Evolutionary conservation across 2,329 filamentous ascomycete genomes (phyloP), one percentile per base, ranked within the genome.

Genomic region (Fusarium paranaense): DNA sequence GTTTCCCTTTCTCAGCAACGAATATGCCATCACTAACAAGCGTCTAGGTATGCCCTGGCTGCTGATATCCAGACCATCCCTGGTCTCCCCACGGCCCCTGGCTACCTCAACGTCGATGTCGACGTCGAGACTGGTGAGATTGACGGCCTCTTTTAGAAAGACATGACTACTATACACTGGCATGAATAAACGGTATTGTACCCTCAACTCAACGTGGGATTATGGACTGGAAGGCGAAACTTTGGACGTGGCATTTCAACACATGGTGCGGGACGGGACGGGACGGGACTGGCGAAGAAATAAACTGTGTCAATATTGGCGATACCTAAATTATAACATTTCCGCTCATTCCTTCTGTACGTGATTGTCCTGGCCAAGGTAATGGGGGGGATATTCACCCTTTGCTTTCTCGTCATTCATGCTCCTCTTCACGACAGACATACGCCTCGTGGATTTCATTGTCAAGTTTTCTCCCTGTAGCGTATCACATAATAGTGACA

Each of bases 1-100:
- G 92, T 87, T 69, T 63, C 16, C 66, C 52, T 27, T 5, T 3
- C 9, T 11, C 13, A 20, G 5, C n/a, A 1, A 57, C n/a, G 2
- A 52, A 37, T 27, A 52, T 61, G 69, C 60, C 11, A 76, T 80
- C 71, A 76, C 84, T 88, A 81, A 87, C 73, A 60, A 9, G 8
- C 8, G 37, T 64, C 56, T 75, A 93, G 93, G 63, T 98, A 98
- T 78, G 97, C 97, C 8, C 89, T 98, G 71, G 97, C 97, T 63
- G 97, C 97, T 16, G 97, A 99, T 81, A 98, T 99, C 76, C 97
- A 98, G 87, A 99, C 97, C 2, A 99, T 99, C 74, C 97, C 97
- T 16, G 97, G 97, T 71, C 87, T 99, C 74, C 96, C 96, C 11
- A 98, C 97, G 10, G 96, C 96, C 22, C 97, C 96, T 10, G 97